Base-by-base conservation (phyloP, 73 alveolate genomes). In the Paramecium bursaria region DNA sequence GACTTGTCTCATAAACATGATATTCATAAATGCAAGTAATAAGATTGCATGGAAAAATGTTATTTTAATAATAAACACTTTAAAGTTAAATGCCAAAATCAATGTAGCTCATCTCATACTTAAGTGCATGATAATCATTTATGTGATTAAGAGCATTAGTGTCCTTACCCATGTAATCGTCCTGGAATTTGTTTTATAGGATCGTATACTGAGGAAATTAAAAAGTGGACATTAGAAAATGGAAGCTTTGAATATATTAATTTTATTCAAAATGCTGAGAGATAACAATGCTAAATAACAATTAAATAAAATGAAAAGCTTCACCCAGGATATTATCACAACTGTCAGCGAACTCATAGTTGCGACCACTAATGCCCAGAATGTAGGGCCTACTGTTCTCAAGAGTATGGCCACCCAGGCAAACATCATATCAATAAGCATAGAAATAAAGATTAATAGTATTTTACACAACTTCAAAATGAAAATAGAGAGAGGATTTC, bases 351-450 rank as follows among this genome's bases (percentile, higher is more conserved):
- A 17, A 54, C 23, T 26, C 75, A 54, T 25, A 11, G 23, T 2
- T 54, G 75, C 29, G 75, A 54, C 29, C 13, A 54, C 23, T 3
- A 54, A 54, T 54, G 75, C 30, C 75, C 75, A 0, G 75, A 48
- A 54, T 54, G 75, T 54, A 54, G 29, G 29, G 75, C 75, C 13
- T 54, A 54, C 29, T 54, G 76, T 57, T 57, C 27, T 57, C 33
- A 30, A 57, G 76, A 57, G 33, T 57, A 48, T 27, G 76, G 76
- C 19, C 76, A 57, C 29, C 27, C 76, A 9, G 33, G 33, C 3
- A 27, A 13, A 3, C 76, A 57, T 57, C 76, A 57, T 57, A 57
- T n/a, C n/a, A n/a, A n/a, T n/a, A 4, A 13, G 44, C 82, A 67
- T 67, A 13, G 82, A 21, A 67, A 67, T 42, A 67, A 67, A 39